Percentiles rank a stretch among this genome's conserved stretches.
Conservation (phyloP, 108 stramenopile species). For the Schizochytrium sp. region DNA sequence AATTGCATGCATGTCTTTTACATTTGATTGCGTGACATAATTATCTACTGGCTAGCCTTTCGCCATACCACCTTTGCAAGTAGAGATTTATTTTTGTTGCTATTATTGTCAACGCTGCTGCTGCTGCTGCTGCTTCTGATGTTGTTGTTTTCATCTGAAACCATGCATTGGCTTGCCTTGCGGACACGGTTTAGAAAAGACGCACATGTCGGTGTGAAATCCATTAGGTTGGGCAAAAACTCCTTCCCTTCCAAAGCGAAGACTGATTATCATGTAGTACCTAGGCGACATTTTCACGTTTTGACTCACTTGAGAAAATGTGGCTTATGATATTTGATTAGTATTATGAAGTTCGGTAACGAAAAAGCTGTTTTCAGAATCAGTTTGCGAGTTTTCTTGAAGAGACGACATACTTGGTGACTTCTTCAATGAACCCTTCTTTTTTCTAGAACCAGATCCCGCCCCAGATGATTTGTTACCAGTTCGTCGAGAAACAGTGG, state of each 20-base stretch:
- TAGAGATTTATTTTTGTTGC: no score
- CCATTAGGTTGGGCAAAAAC: background rate
- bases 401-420: background rate
- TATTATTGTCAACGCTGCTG: no score
- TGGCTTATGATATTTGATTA: background rate
- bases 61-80: no score
- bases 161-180: background rate
- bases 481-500: background rate
- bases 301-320: background rate
- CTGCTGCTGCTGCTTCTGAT: no score
- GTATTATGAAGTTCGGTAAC: conserved; percentile 10
- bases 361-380: conserved; percentile 55
- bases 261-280: background rate
- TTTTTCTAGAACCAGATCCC: background rate
- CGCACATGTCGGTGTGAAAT: no score
- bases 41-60: no score
- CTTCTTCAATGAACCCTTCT: background rate
- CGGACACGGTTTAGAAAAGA: no score
- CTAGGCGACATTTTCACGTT: no score
- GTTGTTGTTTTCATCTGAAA: no score
- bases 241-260: conserved; percentile 34
- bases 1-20: no score
- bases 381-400: conserved; percentile 13
- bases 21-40: no score
- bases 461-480: no score